Evolutionary conservation across 2,329 filamentous ascomycete genomes (phyloP).

Genomic region (Aspergillus pseudotamarii): DNA sequence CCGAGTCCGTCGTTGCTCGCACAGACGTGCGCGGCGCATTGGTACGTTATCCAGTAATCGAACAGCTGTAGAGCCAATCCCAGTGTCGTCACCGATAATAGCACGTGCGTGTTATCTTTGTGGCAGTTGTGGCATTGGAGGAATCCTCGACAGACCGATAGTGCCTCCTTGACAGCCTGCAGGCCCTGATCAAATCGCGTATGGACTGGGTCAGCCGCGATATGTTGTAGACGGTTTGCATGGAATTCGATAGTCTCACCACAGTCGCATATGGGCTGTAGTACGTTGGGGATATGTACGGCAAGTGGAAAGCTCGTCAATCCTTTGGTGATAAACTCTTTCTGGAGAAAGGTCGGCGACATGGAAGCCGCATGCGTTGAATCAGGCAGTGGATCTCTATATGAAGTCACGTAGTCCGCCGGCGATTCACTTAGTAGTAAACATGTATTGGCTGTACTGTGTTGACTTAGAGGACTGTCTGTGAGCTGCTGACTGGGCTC

Average conservation of each 20-base stretch:
- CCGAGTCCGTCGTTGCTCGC: constrained; percentile 14
- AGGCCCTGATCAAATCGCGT: constrained; percentile 38
- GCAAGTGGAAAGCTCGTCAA: constrained; percentile 32
- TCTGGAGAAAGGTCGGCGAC: constrained; percentile 34
- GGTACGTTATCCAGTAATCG: constrained; percentile 34
- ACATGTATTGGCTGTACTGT: constrained; percentile 14
- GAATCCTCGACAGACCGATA: constrained; percentile 33
- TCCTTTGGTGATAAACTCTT: constrained; percentile 31
- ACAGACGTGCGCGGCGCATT: constrained; percentile 13
- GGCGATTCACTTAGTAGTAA: constrained; percentile 14
- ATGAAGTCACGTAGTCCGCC: constrained; percentile 14
- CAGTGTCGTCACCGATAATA: constrained; percentile 34
- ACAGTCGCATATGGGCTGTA: constrained; percentile 33
- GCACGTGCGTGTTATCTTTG: constrained; percentile 33
- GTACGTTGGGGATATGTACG: constrained; percentile 28
- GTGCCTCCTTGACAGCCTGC: constrained; percentile 33
- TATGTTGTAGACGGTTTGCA: constrained; percentile 34
- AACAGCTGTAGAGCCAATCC: constrained; percentile 35
- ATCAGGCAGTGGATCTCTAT: constrained; percentile 16
- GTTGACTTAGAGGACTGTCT: constrained; percentile 31
- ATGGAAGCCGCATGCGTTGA: constrained; percentile 30
- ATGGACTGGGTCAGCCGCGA: constrained; percentile 27
- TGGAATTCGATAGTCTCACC: constrained; percentile 33
- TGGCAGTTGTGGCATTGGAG: constrained; percentile 33
- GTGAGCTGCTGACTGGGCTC: constrained; percentile 23